Conservation (phyloP, 371 early-diverging fungal species). For the Mucor mucedo region DNA sequence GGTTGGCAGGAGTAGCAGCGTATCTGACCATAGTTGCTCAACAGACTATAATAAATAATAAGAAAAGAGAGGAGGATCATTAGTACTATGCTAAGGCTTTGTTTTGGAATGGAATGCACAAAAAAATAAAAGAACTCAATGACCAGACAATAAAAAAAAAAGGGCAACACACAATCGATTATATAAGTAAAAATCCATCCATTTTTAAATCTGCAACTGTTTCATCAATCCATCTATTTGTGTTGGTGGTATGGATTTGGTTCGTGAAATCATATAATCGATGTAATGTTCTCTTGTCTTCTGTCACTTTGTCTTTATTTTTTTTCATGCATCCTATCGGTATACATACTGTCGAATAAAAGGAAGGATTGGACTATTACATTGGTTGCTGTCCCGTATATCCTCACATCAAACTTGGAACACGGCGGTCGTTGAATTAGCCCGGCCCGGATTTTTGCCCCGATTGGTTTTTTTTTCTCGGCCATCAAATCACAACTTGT, state of each 20-base stretch:
- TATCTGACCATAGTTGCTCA: slow-evolving; percentile 60
- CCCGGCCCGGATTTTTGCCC: slow-evolving; percentile 5
- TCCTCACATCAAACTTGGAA: slow-evolving; percentile 1
- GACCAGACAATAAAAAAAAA: not conserved
- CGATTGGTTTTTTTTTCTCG: too few species aligned
- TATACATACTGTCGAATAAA: slow-evolving; percentile 31
- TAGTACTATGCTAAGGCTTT: not conserved
- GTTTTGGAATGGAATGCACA: not conserved
- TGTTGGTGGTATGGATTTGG: not conserved
- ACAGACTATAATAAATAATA: slow-evolving; percentile 13
- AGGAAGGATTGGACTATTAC: slow-evolving; percentile 26
- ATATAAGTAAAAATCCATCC: not conserved
- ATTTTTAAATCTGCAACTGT: not conserved
- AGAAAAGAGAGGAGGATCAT: not conserved
- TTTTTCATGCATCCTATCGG: slow-evolving; percentile 24
- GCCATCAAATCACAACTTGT: too few species aligned
- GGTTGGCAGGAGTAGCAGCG: slow-evolving; percentile 62
- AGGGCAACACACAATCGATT: not conserved
- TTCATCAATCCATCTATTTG: slow-evolving; percentile 11
- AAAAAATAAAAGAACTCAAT: not conserved
- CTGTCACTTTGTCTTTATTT: not conserved
- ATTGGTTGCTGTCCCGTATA: slow-evolving; percentile 10
- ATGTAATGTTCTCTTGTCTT: slow-evolving; percentile 1
- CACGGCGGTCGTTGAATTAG: not conserved
- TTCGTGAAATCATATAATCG: slow-evolving; percentile 1